Evolutionary conservation across 2,329 filamentous ascomycete genomes (phyloP).

Genomic region (Gliomastix tumulicola): DNA sequence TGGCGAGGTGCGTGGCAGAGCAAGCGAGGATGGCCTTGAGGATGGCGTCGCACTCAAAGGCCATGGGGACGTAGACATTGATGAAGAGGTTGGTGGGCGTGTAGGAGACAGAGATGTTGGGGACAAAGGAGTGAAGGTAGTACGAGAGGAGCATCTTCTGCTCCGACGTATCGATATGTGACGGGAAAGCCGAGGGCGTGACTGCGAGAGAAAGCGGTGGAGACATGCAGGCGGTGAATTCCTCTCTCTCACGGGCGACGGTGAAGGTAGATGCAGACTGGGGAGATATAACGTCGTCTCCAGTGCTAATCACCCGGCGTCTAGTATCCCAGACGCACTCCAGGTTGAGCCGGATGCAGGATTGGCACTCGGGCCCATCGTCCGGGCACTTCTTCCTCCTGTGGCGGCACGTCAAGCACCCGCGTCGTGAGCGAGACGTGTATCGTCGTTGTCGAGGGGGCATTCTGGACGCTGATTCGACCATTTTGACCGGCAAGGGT

Average conservation of each 20-base stretch:
- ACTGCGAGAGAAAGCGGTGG: too few species aligned
- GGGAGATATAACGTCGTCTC: too few species aligned
- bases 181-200: not conserved
- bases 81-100: not conserved
- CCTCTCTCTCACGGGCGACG: too few species aligned
- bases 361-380: constrained; percentile 1
- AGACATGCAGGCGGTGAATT: too few species aligned
- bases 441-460: constrained; percentile 17
- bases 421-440: constrained; percentile 2
- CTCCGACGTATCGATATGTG: not conserved
- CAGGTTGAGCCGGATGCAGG: constrained; percentile 4
- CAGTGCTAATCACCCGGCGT: too few species aligned
- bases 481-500: too few species aligned
- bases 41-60: constrained; percentile 4
- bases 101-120: not conserved
- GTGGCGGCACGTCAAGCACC: constrained; percentile 6
- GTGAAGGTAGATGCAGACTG: too few species aligned
- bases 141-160: constrained; percentile 4
- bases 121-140: constrained; percentile 4
- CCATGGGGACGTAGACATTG: constrained; percentile 5
- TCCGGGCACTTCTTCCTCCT: constrained; percentile 4
- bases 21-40: constrained; percentile 2
- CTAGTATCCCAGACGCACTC: constrained; percentile 3
- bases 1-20: constrained; percentile 4
- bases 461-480: too few species aligned